Base-by-base conservation (phyloP, 2,329 filamentous ascomycete species). In the Rhynchosporium agropyri region DNA sequence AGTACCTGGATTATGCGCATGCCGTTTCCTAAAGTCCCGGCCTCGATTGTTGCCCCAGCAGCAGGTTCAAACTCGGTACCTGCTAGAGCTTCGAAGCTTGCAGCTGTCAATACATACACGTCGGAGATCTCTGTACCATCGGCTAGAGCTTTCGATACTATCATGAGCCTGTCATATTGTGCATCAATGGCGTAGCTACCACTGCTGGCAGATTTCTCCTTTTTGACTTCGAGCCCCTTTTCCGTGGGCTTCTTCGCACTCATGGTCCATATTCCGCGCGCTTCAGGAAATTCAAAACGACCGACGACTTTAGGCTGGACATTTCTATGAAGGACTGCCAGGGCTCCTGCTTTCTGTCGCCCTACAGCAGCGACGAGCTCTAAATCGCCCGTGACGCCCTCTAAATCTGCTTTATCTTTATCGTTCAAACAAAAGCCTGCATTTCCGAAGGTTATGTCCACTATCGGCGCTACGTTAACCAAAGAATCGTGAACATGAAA, bases 11-110 rank as follows among this genome's bases (percentile, higher is more conserved):
- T 88, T 40, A 98, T 88, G 63, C 92, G 86, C 73, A 85, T 90
- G 64, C 90, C 87, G 58, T 85, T 85, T n/a, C 89, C 90, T 76
- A 99, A 85, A 0, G 89, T 90, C 15, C 91, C 91, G 20, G 95
- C 89, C 69, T 96, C 90, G 53, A 98, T 83, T 0, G 95, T 97
- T 38, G 89, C 85, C 31, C 93, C 95, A 66, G 93, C 91, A 51
- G 91, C 91, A 3, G 90, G 87, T 65, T 99, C 96, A 73, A 98
- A 97, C 72, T 99, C 95, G 0, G 92, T 92, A 45, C 89, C 91
- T 42, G 86, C 85, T 7, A 94, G 82, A 45, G 89, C 86, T 73
- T 92, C 88, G 63, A 96, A 87, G 3, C 87, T 87, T 36, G 87
- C 86, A 0, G 84, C 85, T n/a, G 88, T 90, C 45, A 94, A 80